Percentiles rank a stretch among this genome's conserved stretches.
Evolutionary conservation across 345 rosid species (phyloP).

Genomic region (Boechera stricta): DNA sequence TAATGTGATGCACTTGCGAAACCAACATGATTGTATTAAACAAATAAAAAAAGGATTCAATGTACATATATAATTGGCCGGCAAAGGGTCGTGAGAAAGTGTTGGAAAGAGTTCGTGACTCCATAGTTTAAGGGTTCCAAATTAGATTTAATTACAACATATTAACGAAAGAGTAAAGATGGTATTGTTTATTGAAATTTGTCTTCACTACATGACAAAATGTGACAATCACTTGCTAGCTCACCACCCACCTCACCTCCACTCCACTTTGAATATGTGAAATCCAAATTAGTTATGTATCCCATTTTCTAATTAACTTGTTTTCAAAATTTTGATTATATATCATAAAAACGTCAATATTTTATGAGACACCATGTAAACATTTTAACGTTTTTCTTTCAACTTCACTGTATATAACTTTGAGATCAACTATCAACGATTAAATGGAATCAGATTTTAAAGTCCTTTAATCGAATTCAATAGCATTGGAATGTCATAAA

Average conservation of each 20-base stretch:
- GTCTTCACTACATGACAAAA: constrained; percentile 43
- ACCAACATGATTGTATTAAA: constrained; percentile 10
- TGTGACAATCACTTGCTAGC: constrained; percentile 41
- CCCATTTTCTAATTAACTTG: neutral
- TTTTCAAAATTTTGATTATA: neutral
- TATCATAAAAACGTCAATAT: neutral
- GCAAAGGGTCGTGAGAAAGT: constrained; percentile 44
- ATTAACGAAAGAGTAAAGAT: constrained; percentile 16
- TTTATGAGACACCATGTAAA: neutral
- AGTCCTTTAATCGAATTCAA: neutral
- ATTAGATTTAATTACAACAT: constrained; percentile 24
- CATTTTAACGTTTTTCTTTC: neutral
- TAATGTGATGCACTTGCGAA: constrained; percentile 21
- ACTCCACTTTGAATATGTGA: constrained; percentile 26
- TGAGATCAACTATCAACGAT: neutral
- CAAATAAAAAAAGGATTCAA: constrained; percentile 19
- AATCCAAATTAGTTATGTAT: neutral
- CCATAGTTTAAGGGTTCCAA: constrained; percentile 44
- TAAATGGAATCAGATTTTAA: neutral
- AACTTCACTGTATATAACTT: neutral
- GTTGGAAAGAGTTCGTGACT: constrained; percentile 43
- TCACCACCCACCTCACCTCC: constrained; percentile 47
- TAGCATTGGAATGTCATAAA: neutral
- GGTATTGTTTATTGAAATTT: constrained; percentile 35
- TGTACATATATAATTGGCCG: constrained; percentile 36